These are phyloP conservation scores for Kwoniella sp. DNA, from an alignment of 768 basidiomycete genomes.

Conservation along the genomic window DNA sequence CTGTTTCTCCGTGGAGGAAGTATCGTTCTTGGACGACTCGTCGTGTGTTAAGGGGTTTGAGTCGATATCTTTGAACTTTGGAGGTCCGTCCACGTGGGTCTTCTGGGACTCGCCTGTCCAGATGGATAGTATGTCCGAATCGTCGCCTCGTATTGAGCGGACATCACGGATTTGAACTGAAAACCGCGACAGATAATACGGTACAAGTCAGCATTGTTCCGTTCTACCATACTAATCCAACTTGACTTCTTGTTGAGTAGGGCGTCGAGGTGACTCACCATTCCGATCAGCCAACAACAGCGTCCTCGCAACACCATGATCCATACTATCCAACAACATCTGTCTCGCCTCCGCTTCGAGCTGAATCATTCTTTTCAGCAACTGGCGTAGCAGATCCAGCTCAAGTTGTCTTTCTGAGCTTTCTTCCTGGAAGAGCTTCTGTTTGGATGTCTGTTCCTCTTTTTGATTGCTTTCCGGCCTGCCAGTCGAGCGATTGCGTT, in stretches of 20 bases:
- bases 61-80: not conserved
- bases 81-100: not conserved
- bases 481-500: too few relatives aligned
- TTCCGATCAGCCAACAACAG: slow-evolving; percentile 53
- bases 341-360: slow-evolving; percentile 50
- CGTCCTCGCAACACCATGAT: slow-evolving; percentile 45
- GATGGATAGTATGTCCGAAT: slow-evolving; percentile 32
- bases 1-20: not conserved
- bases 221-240: not conserved
- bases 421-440: slow-evolving; percentile 7
- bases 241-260: not conserved
- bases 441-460: not conserved
- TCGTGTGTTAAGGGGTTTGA: not conserved
- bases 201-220: not conserved
- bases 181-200: not conserved
- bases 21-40: not conserved
- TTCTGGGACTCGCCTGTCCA: slow-evolving; percentile 33
- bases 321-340: slow-evolving; percentile 51
- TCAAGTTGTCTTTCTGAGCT: slow-evolving; percentile 26
- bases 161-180: slow-evolving; percentile 52
- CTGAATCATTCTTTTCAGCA: slow-evolving; percentile 36
- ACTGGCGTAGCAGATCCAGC: slow-evolving; percentile 26
- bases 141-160: slow-evolving; percentile 38
- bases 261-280: slow-evolving; percentile 31
- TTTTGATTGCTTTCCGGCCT: too few relatives aligned